These are phyloP conservation scores for Saxispiralis lemnorum DNA, from an alignment of 495 filamentous ascomycete species.

Conservation along the genomic window DNA sequence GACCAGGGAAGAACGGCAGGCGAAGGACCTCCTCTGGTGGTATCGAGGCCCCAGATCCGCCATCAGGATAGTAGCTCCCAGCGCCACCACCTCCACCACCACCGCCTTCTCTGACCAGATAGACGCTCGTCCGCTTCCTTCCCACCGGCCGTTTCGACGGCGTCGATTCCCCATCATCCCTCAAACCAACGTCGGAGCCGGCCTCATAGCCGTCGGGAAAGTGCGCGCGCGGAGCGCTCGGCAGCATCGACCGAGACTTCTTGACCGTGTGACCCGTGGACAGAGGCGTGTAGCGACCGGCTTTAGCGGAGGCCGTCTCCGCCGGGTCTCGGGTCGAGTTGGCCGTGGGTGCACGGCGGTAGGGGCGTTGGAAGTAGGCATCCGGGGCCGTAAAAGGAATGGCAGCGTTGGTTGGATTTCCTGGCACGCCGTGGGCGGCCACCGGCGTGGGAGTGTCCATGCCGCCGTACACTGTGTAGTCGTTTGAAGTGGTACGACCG, in stretches of 20 bases:
- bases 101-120: not conserved
- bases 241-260: not conserved
- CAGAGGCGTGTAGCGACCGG: not conserved
- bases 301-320: not conserved
- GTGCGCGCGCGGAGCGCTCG: not conserved
- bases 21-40: not conserved
- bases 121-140: not conserved
- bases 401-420: too few relatives aligned
- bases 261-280: not conserved
- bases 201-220: slow-evolving; percentile 1
- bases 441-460: too few relatives aligned
- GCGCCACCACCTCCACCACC: not conserved
- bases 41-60: not conserved
- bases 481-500: too few relatives aligned
- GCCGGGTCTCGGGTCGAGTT: not conserved
- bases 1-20: slow-evolving; percentile 3
- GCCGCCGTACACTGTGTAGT: too few relatives aligned
- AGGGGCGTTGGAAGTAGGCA: too few relatives aligned
- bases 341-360: too few relatives aligned
- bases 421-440: too few relatives aligned
- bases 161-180: not conserved
- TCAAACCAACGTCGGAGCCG: not conserved
- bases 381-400: too few relatives aligned
- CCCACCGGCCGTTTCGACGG: not conserved
- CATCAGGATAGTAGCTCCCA: not conserved